Conservation (phyloP, 495 filamentous ascomycete species). For the Aspergillus carlsbadensis region DNA sequence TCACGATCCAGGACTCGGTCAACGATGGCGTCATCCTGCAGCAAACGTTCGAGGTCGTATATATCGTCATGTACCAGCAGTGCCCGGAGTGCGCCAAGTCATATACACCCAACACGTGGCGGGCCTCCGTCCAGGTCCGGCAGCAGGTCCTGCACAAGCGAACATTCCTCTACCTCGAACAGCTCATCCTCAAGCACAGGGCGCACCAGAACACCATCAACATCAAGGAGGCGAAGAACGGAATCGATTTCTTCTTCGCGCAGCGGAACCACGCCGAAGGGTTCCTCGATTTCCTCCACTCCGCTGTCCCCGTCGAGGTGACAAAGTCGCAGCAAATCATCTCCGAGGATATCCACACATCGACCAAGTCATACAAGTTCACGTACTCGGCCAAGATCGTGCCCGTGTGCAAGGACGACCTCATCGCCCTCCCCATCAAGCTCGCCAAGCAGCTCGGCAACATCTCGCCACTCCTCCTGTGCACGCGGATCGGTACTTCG, state of each 20-base stretch:
- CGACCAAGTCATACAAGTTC: conserved; percentile 88
- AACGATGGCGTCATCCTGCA: conserved; percentile 77
- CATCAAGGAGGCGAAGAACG: conserved; percentile 92
- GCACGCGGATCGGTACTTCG: conserved; percentile 83
- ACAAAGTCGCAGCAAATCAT: conserved; percentile 93
- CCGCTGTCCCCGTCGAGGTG: conserved; percentile 71
- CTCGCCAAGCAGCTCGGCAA: conserved; percentile 83
- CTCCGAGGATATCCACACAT: conserved; percentile 88
- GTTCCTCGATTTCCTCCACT: conserved; percentile 86
- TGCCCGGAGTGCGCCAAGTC: conserved; percentile 68
- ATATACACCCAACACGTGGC: conserved; percentile 91
- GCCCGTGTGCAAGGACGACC: conserved; percentile 94
- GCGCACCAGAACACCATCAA: conserved; percentile 94
- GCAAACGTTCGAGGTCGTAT: conserved; percentile 92
- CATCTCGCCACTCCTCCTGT: conserved; percentile 78
- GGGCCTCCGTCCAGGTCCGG: conserved; percentile 84
- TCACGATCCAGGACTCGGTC: conserved; percentile 82
- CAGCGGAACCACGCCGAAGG: conserved; percentile 88
- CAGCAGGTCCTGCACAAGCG: conserved; percentile 98
- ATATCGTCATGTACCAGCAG: conserved; percentile 83
- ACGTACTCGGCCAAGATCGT: conserved; percentile 81
- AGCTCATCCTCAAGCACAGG: conserved; percentile 89
- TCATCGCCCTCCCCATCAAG: conserved; percentile 88
- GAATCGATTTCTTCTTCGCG: conserved; percentile 92
- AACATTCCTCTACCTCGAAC: conserved; percentile 94